phyloP scores from a whole-genome alignment of 768 basidiomycete species.

The Calocera viscosa region DNA sequence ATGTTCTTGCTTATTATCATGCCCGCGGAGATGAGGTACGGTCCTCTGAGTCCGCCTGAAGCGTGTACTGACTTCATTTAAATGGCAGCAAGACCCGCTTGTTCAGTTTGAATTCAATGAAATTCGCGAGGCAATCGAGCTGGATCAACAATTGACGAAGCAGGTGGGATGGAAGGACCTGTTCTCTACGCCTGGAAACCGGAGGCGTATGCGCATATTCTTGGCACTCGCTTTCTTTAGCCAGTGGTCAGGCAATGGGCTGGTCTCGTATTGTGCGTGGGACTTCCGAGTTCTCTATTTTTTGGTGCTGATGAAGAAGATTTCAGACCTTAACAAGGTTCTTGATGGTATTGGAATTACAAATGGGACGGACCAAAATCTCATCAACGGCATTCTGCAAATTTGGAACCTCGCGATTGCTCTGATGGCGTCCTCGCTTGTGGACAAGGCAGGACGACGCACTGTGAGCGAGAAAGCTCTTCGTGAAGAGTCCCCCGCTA shows the following conservation, averaged over 20 bases:
- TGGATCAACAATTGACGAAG: constrained; percentile 22
- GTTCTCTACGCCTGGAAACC: constrained; percentile 41
- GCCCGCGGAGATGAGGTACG: constrained; percentile 48
- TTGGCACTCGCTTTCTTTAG: constrained; percentile 48
- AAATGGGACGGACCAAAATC: constrained; percentile 34
- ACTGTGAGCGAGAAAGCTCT: constrained; percentile 41
- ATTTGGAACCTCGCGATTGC: constrained; percentile 47
- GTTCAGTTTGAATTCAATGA: constrained; percentile 21
- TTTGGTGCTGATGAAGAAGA: neutral
- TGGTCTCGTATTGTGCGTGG: constrained; percentile 26
- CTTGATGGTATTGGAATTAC: constrained; percentile 42
- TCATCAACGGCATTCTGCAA: constrained; percentile 41
- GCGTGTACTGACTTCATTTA: constrained; percentile 18
- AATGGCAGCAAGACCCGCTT: constrained; percentile 33
- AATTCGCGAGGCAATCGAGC: constrained; percentile 23
- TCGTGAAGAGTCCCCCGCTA: constrained; percentile 26
- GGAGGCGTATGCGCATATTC: constrained; percentile 43
- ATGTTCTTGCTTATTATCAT: constrained; percentile 70
- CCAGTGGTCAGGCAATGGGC: constrained; percentile 38
- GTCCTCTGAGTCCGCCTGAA: constrained; percentile 10
- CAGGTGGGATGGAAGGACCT: constrained; percentile 37
- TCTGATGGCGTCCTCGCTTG: constrained; percentile 37
- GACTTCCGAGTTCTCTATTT: constrained; percentile 14
- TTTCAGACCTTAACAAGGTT: constrained; percentile 40
- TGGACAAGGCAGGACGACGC: constrained; percentile 47